Conservation (phyloP, 2,329 filamentous ascomycete genomes). For the Fusarium concolor region DNA sequence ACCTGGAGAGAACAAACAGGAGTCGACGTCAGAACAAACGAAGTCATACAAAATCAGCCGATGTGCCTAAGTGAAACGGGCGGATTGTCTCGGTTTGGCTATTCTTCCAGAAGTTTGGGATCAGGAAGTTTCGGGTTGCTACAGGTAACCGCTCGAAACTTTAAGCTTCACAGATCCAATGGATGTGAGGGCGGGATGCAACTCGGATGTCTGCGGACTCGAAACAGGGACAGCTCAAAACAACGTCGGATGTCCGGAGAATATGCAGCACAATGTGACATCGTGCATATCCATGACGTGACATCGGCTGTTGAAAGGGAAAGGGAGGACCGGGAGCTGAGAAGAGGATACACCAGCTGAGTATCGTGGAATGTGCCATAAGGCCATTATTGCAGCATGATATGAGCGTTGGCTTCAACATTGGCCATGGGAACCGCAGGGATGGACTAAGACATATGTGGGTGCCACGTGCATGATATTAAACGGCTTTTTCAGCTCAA, state of each 20-base stretch:
- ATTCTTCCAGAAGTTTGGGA: conserved; percentile 24
- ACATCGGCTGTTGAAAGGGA: conserved; percentile 4
- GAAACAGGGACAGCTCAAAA: conserved; percentile 8
- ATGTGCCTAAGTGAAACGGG: not conserved
- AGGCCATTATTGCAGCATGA: not conserved
- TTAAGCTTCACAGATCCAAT: not conserved
- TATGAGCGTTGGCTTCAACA: not conserved
- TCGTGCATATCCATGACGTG: conserved; percentile 32
- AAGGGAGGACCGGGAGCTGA: conserved; percentile 8
- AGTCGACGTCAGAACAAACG: not conserved
- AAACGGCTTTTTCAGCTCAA: not conserved
- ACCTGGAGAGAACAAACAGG: not conserved
- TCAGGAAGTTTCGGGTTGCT: conserved; percentile 11
- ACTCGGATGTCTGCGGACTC: conserved; percentile 12
- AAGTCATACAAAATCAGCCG: not conserved
- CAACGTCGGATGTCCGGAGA: conserved; percentile 14
- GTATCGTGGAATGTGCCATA: not conserved
- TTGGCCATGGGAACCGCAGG: not conserved
- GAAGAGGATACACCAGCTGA: conserved; percentile 9
- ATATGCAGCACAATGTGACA: conserved; percentile 24
- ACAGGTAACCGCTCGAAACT: not conserved
- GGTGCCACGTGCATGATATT: conserved; percentile 20
- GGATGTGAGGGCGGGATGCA: not conserved
- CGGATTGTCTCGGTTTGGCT: conserved; percentile 11
- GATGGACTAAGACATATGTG: conserved; percentile 1